A percentile compares a stretch with the other conserved stretches of the same genome.
Evolutionary conservation across 1,284 basidiomycete species (phyloP).

Genomic region (Thecaphora thlaspeos): DNA sequence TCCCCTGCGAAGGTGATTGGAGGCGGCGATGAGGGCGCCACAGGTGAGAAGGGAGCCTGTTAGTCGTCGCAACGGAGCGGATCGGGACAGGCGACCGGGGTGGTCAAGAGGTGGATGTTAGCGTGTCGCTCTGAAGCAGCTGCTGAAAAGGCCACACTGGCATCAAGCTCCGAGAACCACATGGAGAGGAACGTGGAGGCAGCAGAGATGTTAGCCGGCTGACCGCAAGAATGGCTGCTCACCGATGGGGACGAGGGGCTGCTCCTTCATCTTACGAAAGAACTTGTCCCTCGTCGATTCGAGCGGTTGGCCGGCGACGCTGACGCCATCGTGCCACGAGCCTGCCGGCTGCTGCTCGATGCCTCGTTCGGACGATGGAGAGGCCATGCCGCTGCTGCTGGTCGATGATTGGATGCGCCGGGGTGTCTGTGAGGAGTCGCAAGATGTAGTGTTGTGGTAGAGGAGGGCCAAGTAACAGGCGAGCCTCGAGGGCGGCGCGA

Average conservation of each 20-base stretch:
- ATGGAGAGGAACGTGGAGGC: not conserved
- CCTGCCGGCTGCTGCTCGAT: not conserved
- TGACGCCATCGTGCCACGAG: not conserved
- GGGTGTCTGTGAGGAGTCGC: not conserved
- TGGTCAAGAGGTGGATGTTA: too few relatives aligned
- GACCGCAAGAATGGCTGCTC: too few relatives aligned
- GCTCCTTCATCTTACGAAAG: conserved; percentile 49
- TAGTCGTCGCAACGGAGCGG: not conserved
- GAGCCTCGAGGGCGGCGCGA: too few relatives aligned
- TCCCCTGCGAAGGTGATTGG: conserved; percentile 49
- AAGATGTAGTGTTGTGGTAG: too few relatives aligned
- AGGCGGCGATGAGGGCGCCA: conserved; percentile 49
- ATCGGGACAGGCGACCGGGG: too few relatives aligned
- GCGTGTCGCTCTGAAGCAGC: too few relatives aligned
- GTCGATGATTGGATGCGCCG: too few relatives aligned
- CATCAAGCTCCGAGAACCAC: not conserved
- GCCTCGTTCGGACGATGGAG: too few relatives aligned
- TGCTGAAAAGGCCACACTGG: not conserved
- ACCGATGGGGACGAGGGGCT: conserved; percentile 56
- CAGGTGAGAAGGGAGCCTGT: conserved; percentile 50
- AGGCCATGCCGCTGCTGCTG: too few relatives aligned
- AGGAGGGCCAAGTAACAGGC: too few relatives aligned
- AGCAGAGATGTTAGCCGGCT: too few relatives aligned
- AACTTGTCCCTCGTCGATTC: conserved; percentile 47
- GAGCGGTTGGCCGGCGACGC: conserved; percentile 3